Evolutionary conservation across 2,329 filamentous ascomycete genomes (phyloP).

Genomic region (Diaporthe velutina): DNA sequence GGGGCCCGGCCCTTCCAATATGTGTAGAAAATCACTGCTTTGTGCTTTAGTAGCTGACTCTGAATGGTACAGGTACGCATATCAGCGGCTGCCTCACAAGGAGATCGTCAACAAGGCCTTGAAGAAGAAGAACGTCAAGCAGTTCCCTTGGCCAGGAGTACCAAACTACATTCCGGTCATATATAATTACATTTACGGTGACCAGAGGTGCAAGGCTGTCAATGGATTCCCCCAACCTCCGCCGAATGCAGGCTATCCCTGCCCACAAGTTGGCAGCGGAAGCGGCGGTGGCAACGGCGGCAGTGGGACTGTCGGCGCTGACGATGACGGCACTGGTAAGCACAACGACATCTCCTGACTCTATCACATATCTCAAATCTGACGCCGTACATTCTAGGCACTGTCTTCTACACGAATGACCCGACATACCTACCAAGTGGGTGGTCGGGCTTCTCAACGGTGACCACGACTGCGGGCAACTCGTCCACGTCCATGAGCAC

Average conservation of each 20-base stretch:
- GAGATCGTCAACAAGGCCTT: conserved; percentile 5
- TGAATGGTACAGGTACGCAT: no score
- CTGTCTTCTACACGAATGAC: not conserved
- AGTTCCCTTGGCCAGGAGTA: not conserved
- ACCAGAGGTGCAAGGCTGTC: not conserved
- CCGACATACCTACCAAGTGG: not conserved
- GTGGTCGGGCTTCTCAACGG: conserved; percentile 3
- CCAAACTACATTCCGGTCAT: not conserved
- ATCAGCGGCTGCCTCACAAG: not conserved
- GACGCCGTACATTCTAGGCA: not conserved
- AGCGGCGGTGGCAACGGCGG: not conserved
- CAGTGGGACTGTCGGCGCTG: not conserved
- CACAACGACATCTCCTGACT: not conserved
- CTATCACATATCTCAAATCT: not conserved
- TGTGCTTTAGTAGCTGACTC: no score
- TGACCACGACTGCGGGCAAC: not conserved
- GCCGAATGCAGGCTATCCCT: not conserved
- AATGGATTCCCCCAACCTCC: not conserved
- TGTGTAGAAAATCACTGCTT: no score
- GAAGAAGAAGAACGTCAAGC: not conserved
- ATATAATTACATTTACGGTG: not conserved
- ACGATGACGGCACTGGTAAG: conserved; percentile 8
- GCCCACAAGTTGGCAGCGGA: not conserved
- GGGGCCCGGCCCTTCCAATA: no score
- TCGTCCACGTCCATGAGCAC: not conserved